Evolutionary conservation across 805 yeast species (phyloP).

Genomic region (Hanseniaspora vineae): DNA sequence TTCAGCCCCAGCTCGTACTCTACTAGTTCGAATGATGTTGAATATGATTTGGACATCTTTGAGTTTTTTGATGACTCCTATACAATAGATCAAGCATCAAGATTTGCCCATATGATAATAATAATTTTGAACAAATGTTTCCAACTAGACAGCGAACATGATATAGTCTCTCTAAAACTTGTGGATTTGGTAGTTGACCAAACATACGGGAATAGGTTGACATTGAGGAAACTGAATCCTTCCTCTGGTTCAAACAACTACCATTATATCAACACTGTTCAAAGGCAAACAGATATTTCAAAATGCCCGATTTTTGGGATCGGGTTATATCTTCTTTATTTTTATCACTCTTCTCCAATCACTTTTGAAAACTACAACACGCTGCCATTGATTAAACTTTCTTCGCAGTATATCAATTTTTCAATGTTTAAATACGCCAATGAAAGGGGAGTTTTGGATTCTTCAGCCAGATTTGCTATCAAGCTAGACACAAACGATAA

Average conservation of each 20-base stretch:
- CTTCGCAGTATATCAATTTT: background rate
- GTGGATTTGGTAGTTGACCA: conserved; percentile 23
- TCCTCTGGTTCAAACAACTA: conserved; percentile 13
- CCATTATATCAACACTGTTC: conserved; percentile 21
- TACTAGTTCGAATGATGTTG: background rate
- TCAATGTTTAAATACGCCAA: background rate
- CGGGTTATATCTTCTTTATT: conserved; percentile 20
- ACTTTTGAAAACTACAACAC: background rate
- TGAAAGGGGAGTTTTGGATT: background rate
- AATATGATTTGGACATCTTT: background rate
- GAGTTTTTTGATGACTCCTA: background rate
- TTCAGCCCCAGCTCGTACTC: background rate
- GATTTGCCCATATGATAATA: background rate
- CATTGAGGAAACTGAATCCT: conserved; percentile 23
- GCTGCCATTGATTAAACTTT: background rate
- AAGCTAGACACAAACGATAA: background rate
- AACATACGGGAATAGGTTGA: conserved; percentile 22
- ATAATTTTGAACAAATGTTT: conserved; percentile 8
- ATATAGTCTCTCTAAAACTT: conserved; percentile 12
- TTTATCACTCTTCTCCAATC: background rate
- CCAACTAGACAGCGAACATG: conserved; percentile 13
- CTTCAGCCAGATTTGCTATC: background rate
- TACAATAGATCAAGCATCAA: background rate
- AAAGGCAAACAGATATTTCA: conserved; percentile 20
- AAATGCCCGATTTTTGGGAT: conserved; percentile 23